These are phyloP conservation scores for Buxus sempervirens DNA, from an alignment of 164 flowering plant genomes.

Conservation along the genomic window DNA sequence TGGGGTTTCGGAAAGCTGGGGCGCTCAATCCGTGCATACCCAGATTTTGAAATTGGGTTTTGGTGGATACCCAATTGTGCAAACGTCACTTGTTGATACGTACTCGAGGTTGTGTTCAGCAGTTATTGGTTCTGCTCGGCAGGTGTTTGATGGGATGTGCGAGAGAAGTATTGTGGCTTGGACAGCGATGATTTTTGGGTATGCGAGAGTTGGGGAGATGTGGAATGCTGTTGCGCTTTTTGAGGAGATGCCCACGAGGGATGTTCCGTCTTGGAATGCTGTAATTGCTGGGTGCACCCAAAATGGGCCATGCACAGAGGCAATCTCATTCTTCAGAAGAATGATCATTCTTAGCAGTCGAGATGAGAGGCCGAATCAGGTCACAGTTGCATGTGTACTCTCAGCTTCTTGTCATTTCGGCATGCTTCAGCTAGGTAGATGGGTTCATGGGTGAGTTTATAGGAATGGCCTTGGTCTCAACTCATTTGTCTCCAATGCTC, in stretches of 20 bases:
- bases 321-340: slow-evolving; percentile 42
- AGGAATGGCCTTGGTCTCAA: slow-evolving; percentile 30
- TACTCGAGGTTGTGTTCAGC: slow-evolving; percentile 32
- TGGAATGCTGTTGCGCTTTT: slow-evolving; percentile 46
- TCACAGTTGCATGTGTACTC: slow-evolving; percentile 42
- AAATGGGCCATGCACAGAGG: slow-evolving; percentile 54
- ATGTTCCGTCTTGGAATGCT: slow-evolving; percentile 63
- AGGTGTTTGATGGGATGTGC: slow-evolving; percentile 55
- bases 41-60: slow-evolving; percentile 50
- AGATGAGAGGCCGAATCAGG: slow-evolving; percentile 41
- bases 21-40: slow-evolving; percentile 39
- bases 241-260: slow-evolving; percentile 55
- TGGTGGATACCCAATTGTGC: slow-evolving; percentile 45
- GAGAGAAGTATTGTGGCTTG: slow-evolving; percentile 55
- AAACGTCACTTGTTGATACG: slow-evolving; percentile 53
- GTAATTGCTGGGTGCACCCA: slow-evolving; percentile 59
- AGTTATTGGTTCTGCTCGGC: slow-evolving; percentile 32
- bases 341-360: slow-evolving; percentile 26
- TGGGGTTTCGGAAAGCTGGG: slow-evolving; percentile 18
- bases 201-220: slow-evolving; percentile 38
- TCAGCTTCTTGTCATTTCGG: slow-evolving; percentile 66
- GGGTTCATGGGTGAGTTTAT: slow-evolving; percentile 47
- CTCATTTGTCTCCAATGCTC: slow-evolving; percentile 38
- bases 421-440: slow-evolving; percentile 54
- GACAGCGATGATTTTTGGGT: slow-evolving; percentile 70